A percentile compares a stretch with the other conserved stretches of the same genome.
These are phyloP conservation scores for Fimicolochytrium jonesii DNA, from an alignment of 192 early-diverging fungal genomes.

Conservation along the genomic window DNA sequence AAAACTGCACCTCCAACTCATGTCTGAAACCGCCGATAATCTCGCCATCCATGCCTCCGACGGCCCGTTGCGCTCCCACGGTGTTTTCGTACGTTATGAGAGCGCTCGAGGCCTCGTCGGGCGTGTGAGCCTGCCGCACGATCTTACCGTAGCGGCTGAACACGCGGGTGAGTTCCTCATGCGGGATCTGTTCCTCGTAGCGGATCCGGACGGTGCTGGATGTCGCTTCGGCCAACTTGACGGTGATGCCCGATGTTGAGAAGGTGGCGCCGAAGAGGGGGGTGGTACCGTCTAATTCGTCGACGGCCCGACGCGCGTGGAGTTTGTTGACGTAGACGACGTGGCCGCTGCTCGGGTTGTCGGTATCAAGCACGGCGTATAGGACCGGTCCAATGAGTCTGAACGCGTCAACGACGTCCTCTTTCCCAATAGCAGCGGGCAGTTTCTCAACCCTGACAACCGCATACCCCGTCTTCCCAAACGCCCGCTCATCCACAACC, in stretches of 20 bases:
- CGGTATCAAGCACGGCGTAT: background rate
- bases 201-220: slow-evolving; percentile 9
- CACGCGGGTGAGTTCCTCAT: slow-evolving; percentile 15
- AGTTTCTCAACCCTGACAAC: background rate
- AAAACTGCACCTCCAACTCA: slow-evolving; percentile 7
- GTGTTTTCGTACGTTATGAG: slow-evolving; percentile 9
- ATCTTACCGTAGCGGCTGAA: slow-evolving; percentile 24
- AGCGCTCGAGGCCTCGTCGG: background rate
- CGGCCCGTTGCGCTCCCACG: slow-evolving; percentile 9
- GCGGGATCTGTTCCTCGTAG: background rate
- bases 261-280: background rate
- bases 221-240: no score
- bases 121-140: background rate
- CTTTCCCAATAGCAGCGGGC: background rate
- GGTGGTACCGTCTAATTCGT: background rate
- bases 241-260: background rate
- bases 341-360: background rate
- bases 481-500: no score
- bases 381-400: no score
- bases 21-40: slow-evolving; percentile 16
- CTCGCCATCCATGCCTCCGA: slow-evolving; percentile 19
- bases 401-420: background rate
- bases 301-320: background rate
- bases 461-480: background rate
- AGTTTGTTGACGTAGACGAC: background rate